Evolutionary conservation across 2,329 filamentous ascomycete genomes (phyloP).

Genomic region (Aureobasidium pullulans): DNA sequence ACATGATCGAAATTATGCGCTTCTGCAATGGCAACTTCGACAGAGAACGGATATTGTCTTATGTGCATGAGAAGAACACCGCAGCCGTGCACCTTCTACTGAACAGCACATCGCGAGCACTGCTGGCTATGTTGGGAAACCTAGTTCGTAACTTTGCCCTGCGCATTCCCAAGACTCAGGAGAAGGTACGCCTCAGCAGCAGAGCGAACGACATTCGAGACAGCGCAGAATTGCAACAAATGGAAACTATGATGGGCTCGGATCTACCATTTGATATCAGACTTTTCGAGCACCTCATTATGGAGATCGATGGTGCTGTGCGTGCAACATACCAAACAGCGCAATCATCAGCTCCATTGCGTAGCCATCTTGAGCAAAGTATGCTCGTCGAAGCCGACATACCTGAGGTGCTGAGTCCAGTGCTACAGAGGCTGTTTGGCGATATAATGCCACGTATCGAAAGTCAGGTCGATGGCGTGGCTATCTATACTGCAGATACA

Average conservation of each 20-base stretch:
- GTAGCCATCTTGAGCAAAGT: conserved; percentile 44
- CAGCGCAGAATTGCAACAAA: neutral
- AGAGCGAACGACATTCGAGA: neutral
- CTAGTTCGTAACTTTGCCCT: conserved; percentile 40
- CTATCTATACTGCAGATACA: conserved; percentile 67
- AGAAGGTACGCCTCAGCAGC: conserved; percentile 27
- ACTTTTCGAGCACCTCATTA: conserved; percentile 41
- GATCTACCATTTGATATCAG: conserved; percentile 39
- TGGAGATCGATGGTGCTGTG: conserved; percentile 60
- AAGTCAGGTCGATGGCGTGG: conserved; percentile 54
- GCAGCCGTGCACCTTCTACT: conserved; percentile 50
- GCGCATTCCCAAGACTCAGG: conserved; percentile 1
- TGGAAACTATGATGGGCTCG: conserved; percentile 32
- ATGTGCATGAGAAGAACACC: conserved; percentile 17
- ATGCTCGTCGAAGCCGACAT: conserved; percentile 47
- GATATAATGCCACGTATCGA: conserved; percentile 50
- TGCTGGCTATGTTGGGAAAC: conserved; percentile 62
- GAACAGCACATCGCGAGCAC: conserved; percentile 65
- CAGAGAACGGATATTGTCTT: neutral
- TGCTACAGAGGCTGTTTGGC: conserved; percentile 41
- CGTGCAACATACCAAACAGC: conserved; percentile 46
- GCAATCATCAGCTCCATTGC: conserved; percentile 31
- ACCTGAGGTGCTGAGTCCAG: conserved; percentile 43
- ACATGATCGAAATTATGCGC: conserved; percentile 32
- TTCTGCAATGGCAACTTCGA: conserved; percentile 1